phyloP scores from a whole-genome alignment of 352 stramenopile genomes.

The Hyaloperonospora brassicae region DNA sequence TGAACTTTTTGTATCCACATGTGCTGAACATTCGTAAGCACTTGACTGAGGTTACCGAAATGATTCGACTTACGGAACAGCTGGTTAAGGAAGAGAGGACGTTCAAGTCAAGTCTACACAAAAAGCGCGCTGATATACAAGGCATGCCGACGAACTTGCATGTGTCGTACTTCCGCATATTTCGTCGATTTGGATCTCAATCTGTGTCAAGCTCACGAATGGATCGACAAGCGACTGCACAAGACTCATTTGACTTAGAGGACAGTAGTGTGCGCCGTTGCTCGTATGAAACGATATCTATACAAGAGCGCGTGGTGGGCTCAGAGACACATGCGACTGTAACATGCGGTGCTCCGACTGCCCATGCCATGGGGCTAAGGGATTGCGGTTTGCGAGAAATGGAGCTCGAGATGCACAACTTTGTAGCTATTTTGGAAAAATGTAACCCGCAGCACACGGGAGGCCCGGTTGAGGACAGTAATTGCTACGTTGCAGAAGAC shows the following conservation, averaged over 20 bases:
- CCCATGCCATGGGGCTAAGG: slow-evolving; percentile 68
- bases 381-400: slow-evolving; percentile 76
- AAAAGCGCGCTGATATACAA: slow-evolving; percentile 74
- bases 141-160: slow-evolving; percentile 79
- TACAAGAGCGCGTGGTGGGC: slow-evolving; percentile 34
- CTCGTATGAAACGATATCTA: slow-evolving; percentile 14
- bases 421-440: slow-evolving; percentile 56
- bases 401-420: slow-evolving; percentile 68
- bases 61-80: slow-evolving; percentile 57
- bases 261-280: slow-evolving; percentile 15
- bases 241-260: slow-evolving; percentile 48
- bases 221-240: slow-evolving; percentile 33
- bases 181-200: slow-evolving; percentile 42
- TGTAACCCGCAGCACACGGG: slow-evolving; percentile 35
- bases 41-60: slow-evolving; percentile 48
- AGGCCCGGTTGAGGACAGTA: slow-evolving; percentile 23
- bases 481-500: slow-evolving; percentile 43
- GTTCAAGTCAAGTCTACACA: slow-evolving; percentile 81
- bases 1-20: slow-evolving; percentile 67
- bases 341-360: slow-evolving; percentile 74
- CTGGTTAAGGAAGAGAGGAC: slow-evolving; percentile 64
- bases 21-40: slow-evolving; percentile 62
- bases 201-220: slow-evolving; percentile 10
- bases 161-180: slow-evolving; percentile 79
- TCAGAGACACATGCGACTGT: slow-evolving; percentile 63